phyloP scores from a whole-genome alignment of 2,329 filamentous ascomycete species.

The Cercospora zeina region DNA sequence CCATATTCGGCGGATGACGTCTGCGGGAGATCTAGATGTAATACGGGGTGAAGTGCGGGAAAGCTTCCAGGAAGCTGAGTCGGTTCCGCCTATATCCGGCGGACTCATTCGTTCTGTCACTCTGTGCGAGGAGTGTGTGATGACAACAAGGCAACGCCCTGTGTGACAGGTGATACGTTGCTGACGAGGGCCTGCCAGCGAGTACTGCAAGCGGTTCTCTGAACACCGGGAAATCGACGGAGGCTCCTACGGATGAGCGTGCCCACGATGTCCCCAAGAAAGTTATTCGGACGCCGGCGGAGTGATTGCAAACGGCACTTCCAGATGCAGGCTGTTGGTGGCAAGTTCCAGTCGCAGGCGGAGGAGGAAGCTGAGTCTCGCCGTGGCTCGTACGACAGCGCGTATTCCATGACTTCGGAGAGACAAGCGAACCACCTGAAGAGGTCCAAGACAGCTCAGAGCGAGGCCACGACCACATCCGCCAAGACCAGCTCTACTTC shows the following conservation, averaged over 20 bases:
- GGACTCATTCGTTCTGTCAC: background rate
- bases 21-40: background rate
- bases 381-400: conserved; percentile 1
- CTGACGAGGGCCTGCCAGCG: conserved; percentile 2
- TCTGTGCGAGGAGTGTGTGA: background rate
- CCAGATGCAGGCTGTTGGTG: background rate
- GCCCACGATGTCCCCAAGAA: conserved; percentile 2
- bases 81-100: conserved; percentile 8
- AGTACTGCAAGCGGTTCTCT: background rate
- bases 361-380: conserved; percentile 1
- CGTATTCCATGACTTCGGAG: background rate
- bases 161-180: conserved; percentile 4
- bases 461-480: conserved; percentile 6
- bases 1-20: background rate
- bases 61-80: conserved; percentile 2
- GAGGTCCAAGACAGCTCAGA: conserved; percentile 3
- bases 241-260: background rate
- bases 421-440: background rate
- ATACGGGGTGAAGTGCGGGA: conserved; percentile 6
- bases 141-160: background rate
- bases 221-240: background rate
- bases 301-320: background rate
- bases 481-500: conserved; percentile 4
- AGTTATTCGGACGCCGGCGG: conserved; percentile 3
- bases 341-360: background rate